Base-by-base conservation (phyloP, 1,139 yeast genomes). In the Barnettozyma hawaiiensis region DNA sequence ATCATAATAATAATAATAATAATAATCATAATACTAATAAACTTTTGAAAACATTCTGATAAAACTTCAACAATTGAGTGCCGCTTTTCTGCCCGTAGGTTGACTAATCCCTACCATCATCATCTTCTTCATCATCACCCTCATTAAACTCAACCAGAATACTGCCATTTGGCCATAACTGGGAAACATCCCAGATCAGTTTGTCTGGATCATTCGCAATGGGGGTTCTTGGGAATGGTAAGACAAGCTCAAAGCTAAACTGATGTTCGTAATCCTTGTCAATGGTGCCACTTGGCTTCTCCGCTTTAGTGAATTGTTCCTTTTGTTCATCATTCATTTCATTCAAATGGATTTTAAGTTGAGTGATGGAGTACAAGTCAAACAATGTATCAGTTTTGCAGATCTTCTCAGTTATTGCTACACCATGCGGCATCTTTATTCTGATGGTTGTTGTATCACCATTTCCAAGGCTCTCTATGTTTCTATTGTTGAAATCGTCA, bases 311-410 rank as follows among this genome's bases (percentile, higher is more conserved):
- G 2, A 48, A 37, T 2, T 40, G 16, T 22, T 42, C 29, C 7
- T 28, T 12, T 16, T 39, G 39, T 11, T 40, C 42, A 3, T 39
- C 42, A 3, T 31, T 14, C 10, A 41, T 18, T 2, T 35, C 19
- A 16, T 37, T 38, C 18, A 64, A 35, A 42, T 57, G 59, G 26
- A 63, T 39, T 34, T 59, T 55, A 14, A 64, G 65, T 47, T 83
- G 87, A 35, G 85, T 76, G 53, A 71, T 77, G 36, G 79, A 69
- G 59, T 86, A 87, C 5, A 90, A 60, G 31, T 84, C 84, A 36
- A 68, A 69, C n/a, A 82, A 58, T 0, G 78, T 64, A 14, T 75
- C 69, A 6, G 62, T 56, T 19, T 73, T 70, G 22, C 64, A 57
- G 45, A 87, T 76, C 41, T 71, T 71, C 44, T 78, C 75, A 8